Base-by-base conservation (phyloP, 2,329 filamentous ascomycete species). In the Xylaria hypoxylon region DNA sequence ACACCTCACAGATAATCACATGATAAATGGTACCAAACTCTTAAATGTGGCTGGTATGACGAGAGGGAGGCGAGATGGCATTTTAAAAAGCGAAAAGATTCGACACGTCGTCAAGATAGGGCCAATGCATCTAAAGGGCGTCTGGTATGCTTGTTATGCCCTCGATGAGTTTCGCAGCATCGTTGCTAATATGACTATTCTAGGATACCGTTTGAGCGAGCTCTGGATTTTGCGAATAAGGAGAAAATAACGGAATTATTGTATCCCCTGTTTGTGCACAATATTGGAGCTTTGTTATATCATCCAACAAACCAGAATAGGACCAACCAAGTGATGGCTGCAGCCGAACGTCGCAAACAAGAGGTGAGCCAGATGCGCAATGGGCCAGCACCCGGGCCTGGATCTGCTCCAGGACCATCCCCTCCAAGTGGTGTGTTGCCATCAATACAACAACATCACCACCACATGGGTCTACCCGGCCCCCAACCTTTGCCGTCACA, bases 21-120 rank as follows among this genome's bases (percentile, higher is more conserved):
- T 99, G 93, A 97, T 99, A 80, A 99, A 98, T 76, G 96, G 96
- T 19, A 99, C 96, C 0, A 99, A 98, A 80, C 84, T 99, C 64
- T 83, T 98, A 64, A 99, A 99, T 72, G 96, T 99, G 59, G 96
- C 96, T 57, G 95, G 96, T 13, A 99, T 99, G 96, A 99, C 96
- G 15, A 89, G 96, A 78, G 96, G 96, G 62, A 90, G 96, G 71
- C 89, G 96, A 75, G 96, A 99, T 77, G 96, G 96, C 53, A 98
- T 99, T 72, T 81, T 99, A 65, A 99, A 99, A 83, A 97, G 95
- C 78, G 96, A 98, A 81, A 99, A 98, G 81, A 89, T 94, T 64
- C 90, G 96, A 72, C 94, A 97, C 79, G 96, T 98, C 13, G 96
- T 98, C 67, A 99, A 99, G 82, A 98, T 99, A 78, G 96, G 96